These are phyloP conservation scores for Rhodofomes roseus DNA, from an alignment of 1,284 basidiomycete species.

Conservation along the genomic window DNA sequence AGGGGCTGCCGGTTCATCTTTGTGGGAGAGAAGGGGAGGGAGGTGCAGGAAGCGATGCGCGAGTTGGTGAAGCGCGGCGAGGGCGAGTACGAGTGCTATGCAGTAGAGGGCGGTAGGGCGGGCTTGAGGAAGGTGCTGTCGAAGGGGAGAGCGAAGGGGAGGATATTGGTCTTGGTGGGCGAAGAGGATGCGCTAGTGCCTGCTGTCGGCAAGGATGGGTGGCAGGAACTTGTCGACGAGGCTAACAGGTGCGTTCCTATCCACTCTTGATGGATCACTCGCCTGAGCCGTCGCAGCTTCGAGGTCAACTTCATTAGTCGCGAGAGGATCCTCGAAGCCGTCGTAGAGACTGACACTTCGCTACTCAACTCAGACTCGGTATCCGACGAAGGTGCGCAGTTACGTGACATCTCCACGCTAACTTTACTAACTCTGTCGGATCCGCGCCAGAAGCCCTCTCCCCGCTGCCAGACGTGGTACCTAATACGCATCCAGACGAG, in stretches of 20 bases:
- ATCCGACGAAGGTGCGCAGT: background rate
- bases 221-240: conserved; percentile 48
- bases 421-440: background rate
- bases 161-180: conserved; percentile 51
- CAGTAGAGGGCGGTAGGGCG: conserved; percentile 41
- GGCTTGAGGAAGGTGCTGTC: conserved; percentile 49
- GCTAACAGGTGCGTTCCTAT: conserved; percentile 42
- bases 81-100: conserved; percentile 57
- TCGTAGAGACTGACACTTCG: conserved; percentile 27
- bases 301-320: conserved; percentile 24
- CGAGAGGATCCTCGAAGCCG: conserved; percentile 28
- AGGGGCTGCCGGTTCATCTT: conserved; percentile 52
- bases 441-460: background rate
- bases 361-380: conserved; percentile 22
- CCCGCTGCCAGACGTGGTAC: conserved; percentile 27
- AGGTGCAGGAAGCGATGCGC: conserved; percentile 42
- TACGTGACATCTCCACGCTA: background rate
- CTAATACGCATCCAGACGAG: conserved; percentile 30
- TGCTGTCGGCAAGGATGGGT: conserved; percentile 46
- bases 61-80: conserved; percentile 51
- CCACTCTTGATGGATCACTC: background rate
- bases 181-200: conserved; percentile 42
- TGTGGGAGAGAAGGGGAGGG: conserved; percentile 49
- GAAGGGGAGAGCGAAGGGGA: conserved; percentile 40
- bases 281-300: conserved; percentile 17